Base-by-base conservation (phyloP, 352 stramenopile genomes). In the Phytophthora constricta region DNA sequence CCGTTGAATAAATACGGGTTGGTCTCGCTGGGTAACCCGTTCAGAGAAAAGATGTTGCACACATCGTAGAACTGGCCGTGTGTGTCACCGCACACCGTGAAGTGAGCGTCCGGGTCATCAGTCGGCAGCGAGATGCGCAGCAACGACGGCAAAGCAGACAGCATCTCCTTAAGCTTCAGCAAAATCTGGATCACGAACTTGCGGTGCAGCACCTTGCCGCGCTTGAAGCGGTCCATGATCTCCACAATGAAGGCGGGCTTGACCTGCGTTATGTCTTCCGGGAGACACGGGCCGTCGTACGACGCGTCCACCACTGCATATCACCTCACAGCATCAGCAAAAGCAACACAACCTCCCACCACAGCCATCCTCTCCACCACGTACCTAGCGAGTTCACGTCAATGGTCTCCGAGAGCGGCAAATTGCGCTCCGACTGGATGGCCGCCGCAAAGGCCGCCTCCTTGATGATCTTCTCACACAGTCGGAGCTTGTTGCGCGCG, bases 51-150 rank as follows among this genome's bases (percentile, higher is more conserved):
- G 69, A 99, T 99, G 79, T 99, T 98, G 71, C 98, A 95, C 31
- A 99, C 91, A 74, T 99, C 98, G 78, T 99, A 99, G 74, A 98
- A 99, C 82, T 99, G 98, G 14, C 98, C 98, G 77, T 99, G 98
- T 1, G 97, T 99, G 77, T 99, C 98, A 48, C 98, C 98, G 68
- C 97, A 99, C 19, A 99, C 92, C 7, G 91, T 98, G 68, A 98
- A 92, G 68, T 94, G 88, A 39, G 87, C 82, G 27, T 96, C 83
- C 8, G 65, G 45, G 3, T 76, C 62, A 25, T 87, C 74, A 2
- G 54, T 54, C 1, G 76, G 69, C 7, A 96, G 68, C 54, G 75
- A 69, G 33, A 96, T 79, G 43, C 96, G 86, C 62, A 99, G 84
- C n/a, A 99, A 78, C 19, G 90, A 98, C 7, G 93, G 87, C 46